These are phyloP conservation scores for Xylaria sp. DNA, from an alignment of 2,329 filamentous ascomycete genomes.

Conservation along the genomic window DNA sequence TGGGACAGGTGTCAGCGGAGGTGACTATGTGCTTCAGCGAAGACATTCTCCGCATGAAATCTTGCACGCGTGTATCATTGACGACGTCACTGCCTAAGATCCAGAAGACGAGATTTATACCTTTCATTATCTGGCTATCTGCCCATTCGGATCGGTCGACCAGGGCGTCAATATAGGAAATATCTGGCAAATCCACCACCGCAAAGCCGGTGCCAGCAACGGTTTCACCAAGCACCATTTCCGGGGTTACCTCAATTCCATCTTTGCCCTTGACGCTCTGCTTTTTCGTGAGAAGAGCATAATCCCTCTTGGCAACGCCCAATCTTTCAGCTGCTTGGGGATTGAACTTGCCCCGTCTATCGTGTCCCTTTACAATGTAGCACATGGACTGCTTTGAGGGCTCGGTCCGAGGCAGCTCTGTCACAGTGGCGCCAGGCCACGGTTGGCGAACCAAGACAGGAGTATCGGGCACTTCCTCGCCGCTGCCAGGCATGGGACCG, in stretches of 20 bases:
- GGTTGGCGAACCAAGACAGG: slow-evolving; percentile 78
- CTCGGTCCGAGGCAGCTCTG: slow-evolving; percentile 72
- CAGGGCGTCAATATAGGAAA: slow-evolving; percentile 75
- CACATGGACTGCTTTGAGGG: slow-evolving; percentile 77
- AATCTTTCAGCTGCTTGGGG: slow-evolving; percentile 69
- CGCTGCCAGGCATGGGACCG: slow-evolving; percentile 70
- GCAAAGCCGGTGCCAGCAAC: slow-evolving; percentile 78
- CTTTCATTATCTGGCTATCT: slow-evolving; percentile 70
- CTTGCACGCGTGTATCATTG: slow-evolving; percentile 68
- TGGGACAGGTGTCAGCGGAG: slow-evolving; percentile 76
- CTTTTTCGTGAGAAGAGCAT: slow-evolving; percentile 69
- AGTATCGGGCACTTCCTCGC: slow-evolving; percentile 66
- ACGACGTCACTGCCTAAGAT: slow-evolving; percentile 76
- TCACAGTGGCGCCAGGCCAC: slow-evolving; percentile 77
- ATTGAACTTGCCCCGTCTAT: slow-evolving; percentile 84
- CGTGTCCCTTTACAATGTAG: slow-evolving; percentile 84
- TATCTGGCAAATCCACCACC: slow-evolving; percentile 80
- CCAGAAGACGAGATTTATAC: slow-evolving; percentile 80
- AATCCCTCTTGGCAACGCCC: slow-evolving; percentile 70
- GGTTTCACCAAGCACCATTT: slow-evolving; percentile 81
- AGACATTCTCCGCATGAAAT: slow-evolving; percentile 73
- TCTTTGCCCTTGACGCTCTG: slow-evolving; percentile 69
- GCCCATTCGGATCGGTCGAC: slow-evolving; percentile 78
- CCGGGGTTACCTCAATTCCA: slow-evolving; percentile 78
- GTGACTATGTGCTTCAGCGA: slow-evolving; percentile 80